These are phyloP conservation scores for Mrakia gelida DNA, from an alignment of 768 basidiomycete species.

Conservation along the genomic window DNA sequence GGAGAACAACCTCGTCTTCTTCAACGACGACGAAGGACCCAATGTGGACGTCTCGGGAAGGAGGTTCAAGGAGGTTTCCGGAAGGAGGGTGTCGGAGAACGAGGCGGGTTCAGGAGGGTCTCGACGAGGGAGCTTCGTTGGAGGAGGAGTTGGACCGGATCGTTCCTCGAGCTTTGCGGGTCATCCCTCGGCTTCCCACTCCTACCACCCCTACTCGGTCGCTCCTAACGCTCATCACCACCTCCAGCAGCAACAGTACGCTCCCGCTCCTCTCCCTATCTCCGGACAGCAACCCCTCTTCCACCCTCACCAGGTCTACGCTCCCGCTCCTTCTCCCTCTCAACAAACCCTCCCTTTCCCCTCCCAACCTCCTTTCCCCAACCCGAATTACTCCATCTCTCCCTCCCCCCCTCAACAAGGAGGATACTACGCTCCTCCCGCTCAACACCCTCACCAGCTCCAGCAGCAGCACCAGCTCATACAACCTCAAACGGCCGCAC, in stretches of 20 bases:
- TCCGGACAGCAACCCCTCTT: not conserved
- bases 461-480: not conserved
- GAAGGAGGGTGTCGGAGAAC: not conserved
- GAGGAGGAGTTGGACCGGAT: slow-evolving; percentile 7
- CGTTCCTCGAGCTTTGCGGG: not conserved
- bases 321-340: not conserved
- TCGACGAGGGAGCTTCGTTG: not conserved
- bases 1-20: not conserved
- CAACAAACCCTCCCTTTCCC: slow-evolving; percentile 11
- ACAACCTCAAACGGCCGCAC: not conserved
- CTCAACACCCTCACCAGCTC: not conserved
- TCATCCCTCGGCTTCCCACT: not conserved
- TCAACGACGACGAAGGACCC: not conserved
- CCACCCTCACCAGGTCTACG: not conserved
- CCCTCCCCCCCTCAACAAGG: not conserved
- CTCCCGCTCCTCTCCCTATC: not conserved
- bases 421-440: not conserved
- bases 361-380: slow-evolving; percentile 2
- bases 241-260: slow-evolving; percentile 7
- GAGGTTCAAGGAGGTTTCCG: not conserved
- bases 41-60: not conserved
- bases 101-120: not conserved
- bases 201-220: not conserved
- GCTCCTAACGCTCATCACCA: not conserved
- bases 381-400: not conserved